Percentiles rank a stretch among this genome's conserved stretches.
Evolutionary conservation across 1,284 basidiomycete species (phyloP).

Genomic region (Heterobasidion parviporum): DNA sequence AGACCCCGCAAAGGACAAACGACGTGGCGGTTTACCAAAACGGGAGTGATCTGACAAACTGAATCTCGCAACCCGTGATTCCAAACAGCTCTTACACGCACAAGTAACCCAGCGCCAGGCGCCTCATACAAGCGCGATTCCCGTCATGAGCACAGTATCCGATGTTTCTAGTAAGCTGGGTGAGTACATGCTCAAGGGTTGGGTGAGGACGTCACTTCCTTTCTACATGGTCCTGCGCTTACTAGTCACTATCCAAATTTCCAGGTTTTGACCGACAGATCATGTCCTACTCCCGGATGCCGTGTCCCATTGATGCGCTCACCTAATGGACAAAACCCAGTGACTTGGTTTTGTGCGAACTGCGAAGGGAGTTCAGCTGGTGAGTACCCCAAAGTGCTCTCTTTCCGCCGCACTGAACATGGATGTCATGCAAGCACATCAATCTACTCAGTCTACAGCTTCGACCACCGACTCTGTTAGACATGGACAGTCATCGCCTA

Average conservation of each 20-base stretch:
- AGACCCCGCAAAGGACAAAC: not conserved
- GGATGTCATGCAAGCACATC: not conserved
- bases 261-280: constrained; percentile 59
- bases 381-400: not conserved
- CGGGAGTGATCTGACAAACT: not conserved
- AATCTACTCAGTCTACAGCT: constrained; percentile 1
- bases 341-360: constrained; percentile 49
- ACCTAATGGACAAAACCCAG: constrained; percentile 40
- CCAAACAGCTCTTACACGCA: not conserved
- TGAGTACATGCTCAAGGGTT: constrained; percentile 69
- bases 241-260: constrained; percentile 1
- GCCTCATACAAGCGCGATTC: not conserved
- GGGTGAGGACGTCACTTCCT: constrained; percentile 37
- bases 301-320: constrained; percentile 61
- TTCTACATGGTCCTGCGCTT: constrained; percentile 1
- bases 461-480: constrained; percentile 6
- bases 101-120: no score
- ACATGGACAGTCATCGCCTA: constrained; percentile 29
- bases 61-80: not conserved
- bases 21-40: not conserved
- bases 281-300: constrained; percentile 50
- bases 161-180: constrained; percentile 56
- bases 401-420: not conserved
- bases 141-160: constrained; percentile 38
- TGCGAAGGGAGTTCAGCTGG: constrained; percentile 31